These are phyloP conservation scores for Prunus salicina DNA, from an alignment of 306 rosid genomes.

Conservation along the genomic window DNA sequence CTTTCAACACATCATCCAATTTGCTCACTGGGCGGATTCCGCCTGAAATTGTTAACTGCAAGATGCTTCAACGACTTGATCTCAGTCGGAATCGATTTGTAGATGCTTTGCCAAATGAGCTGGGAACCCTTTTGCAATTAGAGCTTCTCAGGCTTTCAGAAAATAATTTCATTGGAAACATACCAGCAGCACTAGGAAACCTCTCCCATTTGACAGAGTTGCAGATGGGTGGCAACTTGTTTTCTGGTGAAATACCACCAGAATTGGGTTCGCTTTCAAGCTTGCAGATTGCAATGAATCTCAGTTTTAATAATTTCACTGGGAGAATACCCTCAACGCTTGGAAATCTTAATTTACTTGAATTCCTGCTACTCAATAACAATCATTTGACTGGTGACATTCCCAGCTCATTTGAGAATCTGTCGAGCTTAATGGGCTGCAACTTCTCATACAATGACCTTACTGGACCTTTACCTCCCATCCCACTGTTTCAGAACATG, in stretches of 20 bases:
- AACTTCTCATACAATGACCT: slow-evolving; percentile 93
- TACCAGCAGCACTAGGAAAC: slow-evolving; percentile 68
- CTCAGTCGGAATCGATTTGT: slow-evolving; percentile 65
- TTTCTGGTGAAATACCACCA: slow-evolving; percentile 75
- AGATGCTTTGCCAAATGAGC: slow-evolving; percentile 61
- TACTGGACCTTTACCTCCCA: slow-evolving; percentile 71
- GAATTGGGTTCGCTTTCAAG: slow-evolving; percentile 74
- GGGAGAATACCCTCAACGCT: slow-evolving; percentile 73
- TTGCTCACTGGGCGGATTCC: slow-evolving; percentile 64
- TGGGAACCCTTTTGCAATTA: slow-evolving; percentile 78
- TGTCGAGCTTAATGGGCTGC: slow-evolving; percentile 74
- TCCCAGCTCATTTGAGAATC: slow-evolving; percentile 65
- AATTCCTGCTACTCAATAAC: slow-evolving; percentile 70
- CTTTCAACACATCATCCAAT: slow-evolving; percentile 82
- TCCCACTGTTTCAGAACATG: slow-evolving; percentile 68
- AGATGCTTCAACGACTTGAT: slow-evolving; percentile 86
- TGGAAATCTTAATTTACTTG: slow-evolving; percentile 69
- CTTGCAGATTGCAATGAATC: slow-evolving; percentile 91
- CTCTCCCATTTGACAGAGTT: slow-evolving; percentile 77
- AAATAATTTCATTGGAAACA: slow-evolving; percentile 63
- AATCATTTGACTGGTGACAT: slow-evolving; percentile 80
- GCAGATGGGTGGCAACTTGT: slow-evolving; percentile 73
- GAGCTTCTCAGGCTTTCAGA: slow-evolving; percentile 80
- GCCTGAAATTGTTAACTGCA: slow-evolving; percentile 55
- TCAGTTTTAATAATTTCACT: slow-evolving; percentile 71